Evolutionary conservation across 75 land plant species (phyloP), one percentile per base, ranked within the genome.

Genomic region (Azolla pinnata): DNA sequence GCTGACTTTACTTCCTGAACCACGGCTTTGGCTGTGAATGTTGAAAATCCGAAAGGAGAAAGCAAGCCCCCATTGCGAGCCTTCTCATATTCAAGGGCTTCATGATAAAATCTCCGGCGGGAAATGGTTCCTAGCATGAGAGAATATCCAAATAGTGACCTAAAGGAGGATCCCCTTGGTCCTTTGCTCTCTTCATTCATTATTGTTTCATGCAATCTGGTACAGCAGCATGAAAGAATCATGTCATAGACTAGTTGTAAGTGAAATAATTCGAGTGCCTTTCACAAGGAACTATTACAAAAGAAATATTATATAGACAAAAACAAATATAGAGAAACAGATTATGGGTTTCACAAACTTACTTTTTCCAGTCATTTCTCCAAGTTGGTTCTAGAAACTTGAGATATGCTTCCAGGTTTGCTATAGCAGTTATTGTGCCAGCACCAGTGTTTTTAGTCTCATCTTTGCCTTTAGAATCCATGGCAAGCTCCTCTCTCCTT

Each of bases 341-440:
- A n/a, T n/a, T n/a, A n/a, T n/a, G n/a, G n/a, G n/a, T n/a, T n/a
- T n/a, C n/a, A n/a, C n/a, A n/a, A n/a, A 64, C 88, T 24, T 72
- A 91, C 97, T 77, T 78, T 62, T 81, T 74, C 88, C 85, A 87
- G 57, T 91, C 85, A 56, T 75, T 74, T 70, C 83, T 80, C 26
- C 63, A 54, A 26, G 83, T 79, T 50, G 86, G 85, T 53, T 91
- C 91, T 38, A 73, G 66, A 69, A 84, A 84, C 62, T 84, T 75
- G 70, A 91, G 63, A 51, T 87, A 91, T 26, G 81, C 92, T 57
- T 73, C 77, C 49, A 87, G 60, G 25, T 82, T 81, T 70, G 81
- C 69, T 48, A 73, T 52, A 20, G 70, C 81, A 8, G 54, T 61
- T 49, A 65, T 61, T 29, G 82, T 76, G 61, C 90, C 96, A 38